Percentiles rank a stretch among this genome's conserved stretches.
Conservation (phyloP, 192 early-diverging fungal species). For the Chytriomyces hyalinus region DNA sequence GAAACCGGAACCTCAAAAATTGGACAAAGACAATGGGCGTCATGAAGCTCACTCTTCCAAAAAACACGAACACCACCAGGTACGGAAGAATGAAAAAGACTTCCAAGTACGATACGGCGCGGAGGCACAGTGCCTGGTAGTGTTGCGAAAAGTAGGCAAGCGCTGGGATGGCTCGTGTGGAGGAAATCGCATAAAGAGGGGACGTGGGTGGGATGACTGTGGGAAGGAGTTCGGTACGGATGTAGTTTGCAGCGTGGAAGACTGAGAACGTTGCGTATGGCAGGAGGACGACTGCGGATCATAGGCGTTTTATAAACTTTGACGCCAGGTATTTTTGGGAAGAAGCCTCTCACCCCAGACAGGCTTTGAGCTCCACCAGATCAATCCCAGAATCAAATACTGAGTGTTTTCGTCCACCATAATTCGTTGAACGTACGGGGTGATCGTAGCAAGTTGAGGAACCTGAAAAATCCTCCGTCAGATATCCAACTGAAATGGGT, state of each 20-base stretch:
- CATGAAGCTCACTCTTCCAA: slow-evolving; percentile 57
- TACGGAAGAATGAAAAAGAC: slow-evolving; percentile 71
- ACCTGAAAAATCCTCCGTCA: slow-evolving; percentile 47
- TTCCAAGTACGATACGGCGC: slow-evolving; percentile 70
- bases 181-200: slow-evolving; percentile 42
- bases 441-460: slow-evolving; percentile 58
- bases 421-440: slow-evolving; percentile 63
- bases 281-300: slow-evolving; percentile 68
- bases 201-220: slow-evolving; percentile 59
- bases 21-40: slow-evolving; percentile 67
- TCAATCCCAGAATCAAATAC: slow-evolving; percentile 72
- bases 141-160: slow-evolving; percentile 51
- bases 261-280: slow-evolving; percentile 77
- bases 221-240: slow-evolving; percentile 71
- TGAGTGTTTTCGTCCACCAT: slow-evolving; percentile 78
- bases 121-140: slow-evolving; percentile 70
- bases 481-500: slow-evolving; percentile 27
- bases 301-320: neutral
- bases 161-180: slow-evolving; percentile 57
- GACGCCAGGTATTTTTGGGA: neutral
- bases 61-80: slow-evolving; percentile 56
- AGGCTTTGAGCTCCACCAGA: slow-evolving; percentile 74
- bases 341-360: slow-evolving; percentile 61
- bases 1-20: slow-evolving; percentile 76
- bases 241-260: slow-evolving; percentile 76